Percentiles rank a stretch among this genome's conserved stretches.
Evolutionary conservation across 2,329 filamentous ascomycete genomes (phyloP).

Genomic region (Aureobasidium sp.): DNA sequence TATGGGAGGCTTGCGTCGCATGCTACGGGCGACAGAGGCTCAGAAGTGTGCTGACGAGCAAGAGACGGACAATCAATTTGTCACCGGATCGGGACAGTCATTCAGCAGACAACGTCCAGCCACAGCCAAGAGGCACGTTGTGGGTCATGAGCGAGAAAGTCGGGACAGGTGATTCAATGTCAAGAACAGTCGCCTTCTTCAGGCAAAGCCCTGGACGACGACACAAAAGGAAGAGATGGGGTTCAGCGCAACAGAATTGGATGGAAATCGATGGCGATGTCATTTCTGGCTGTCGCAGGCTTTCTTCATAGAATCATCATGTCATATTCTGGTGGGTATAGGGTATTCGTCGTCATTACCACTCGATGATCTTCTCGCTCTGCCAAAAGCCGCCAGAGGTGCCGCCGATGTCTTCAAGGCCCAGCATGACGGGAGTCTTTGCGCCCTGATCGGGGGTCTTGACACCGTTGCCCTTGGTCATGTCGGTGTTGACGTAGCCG

Average conservation of each 20-base stretch:
- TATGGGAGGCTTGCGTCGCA: no score
- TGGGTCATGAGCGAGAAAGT: background rate
- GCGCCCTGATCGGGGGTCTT: constrained; percentile 32
- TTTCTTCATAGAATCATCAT: background rate
- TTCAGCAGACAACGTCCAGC: no score
- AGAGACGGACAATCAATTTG: no score
- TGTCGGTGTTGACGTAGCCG: constrained; percentile 33
- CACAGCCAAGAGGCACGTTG: no score
- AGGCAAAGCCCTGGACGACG: background rate
- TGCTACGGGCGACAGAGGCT: no score
- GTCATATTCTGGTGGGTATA: background rate
- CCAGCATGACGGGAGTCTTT: constrained; percentile 31
- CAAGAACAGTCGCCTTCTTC: background rate
- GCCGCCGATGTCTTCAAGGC: constrained; percentile 27
- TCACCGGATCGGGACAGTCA: no score
- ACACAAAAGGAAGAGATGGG: background rate
- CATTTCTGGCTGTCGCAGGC: background rate
- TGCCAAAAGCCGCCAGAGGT: constrained; percentile 31
- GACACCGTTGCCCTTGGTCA: constrained; percentile 30
- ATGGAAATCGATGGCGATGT: background rate
- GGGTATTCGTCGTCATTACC: constrained; percentile 17
- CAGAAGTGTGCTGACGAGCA: no score
- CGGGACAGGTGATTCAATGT: background rate
- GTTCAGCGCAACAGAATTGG: background rate
- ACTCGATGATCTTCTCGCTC: constrained; percentile 28